Percentiles rank a stretch among this genome's conserved stretches.
Evolutionary conservation across 2,329 filamentous ascomycete genomes (phyloP).

Genomic region (Botrytis medusae): DNA sequence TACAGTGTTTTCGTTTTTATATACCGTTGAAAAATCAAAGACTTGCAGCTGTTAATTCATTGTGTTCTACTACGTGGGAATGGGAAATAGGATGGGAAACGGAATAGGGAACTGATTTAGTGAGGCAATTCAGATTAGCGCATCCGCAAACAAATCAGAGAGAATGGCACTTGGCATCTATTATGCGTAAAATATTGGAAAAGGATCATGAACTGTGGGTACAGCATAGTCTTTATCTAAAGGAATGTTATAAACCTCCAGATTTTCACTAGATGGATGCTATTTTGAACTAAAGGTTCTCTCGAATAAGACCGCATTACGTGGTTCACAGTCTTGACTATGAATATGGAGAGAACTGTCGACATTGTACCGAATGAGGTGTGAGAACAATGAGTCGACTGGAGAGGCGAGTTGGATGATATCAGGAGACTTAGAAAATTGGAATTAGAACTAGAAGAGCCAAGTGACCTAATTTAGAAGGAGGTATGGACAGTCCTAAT

Average conservation of each 20-base stretch:
- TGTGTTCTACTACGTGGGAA: neutral
- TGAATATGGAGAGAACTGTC: neutral
- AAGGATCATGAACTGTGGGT: neutral
- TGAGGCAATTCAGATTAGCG: neutral
- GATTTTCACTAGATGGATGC: neutral
- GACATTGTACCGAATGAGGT: neutral
- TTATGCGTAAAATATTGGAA: neutral
- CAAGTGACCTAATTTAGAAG: neutral
- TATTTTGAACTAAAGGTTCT: no score
- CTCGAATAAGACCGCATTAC: neutral
- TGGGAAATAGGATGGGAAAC: conserved; percentile 3
- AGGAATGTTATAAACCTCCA: no score
- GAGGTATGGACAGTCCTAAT: neutral
- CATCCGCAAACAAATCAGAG: neutral
- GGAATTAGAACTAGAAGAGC: accelerated
- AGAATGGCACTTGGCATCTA: neutral
- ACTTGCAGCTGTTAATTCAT: neutral
- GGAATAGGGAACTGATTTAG: neutral
- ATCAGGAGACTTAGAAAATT: neutral
- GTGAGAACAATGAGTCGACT: neutral
- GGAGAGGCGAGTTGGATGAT: neutral
- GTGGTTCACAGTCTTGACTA: neutral
- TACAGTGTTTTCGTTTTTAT: neutral
- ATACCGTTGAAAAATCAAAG: neutral
- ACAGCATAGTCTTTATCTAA: neutral